These are phyloP conservation scores for Heimioporus sp. DNA, from an alignment of 768 basidiomycete genomes.

Conservation along the genomic window DNA sequence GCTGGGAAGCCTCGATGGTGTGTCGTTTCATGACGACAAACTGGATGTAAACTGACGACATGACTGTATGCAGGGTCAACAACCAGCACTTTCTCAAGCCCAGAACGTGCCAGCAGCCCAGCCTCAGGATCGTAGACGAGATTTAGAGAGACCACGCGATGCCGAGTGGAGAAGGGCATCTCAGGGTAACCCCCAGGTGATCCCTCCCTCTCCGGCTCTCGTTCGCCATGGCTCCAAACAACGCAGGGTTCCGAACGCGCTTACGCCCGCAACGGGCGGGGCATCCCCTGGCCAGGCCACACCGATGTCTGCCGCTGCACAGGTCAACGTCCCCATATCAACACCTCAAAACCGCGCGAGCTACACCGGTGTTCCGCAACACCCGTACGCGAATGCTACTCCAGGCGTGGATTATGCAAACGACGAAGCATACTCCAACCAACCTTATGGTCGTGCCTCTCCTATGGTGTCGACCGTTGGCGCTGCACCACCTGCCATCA, in stretches of 20 bases:
- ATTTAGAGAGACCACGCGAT: constrained; percentile 49
- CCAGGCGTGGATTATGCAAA: constrained; percentile 59
- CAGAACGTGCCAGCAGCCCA: constrained; percentile 51
- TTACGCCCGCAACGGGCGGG: constrained; percentile 51
- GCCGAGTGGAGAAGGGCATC: constrained; percentile 64
- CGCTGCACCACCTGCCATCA: constrained; percentile 70
- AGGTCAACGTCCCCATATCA: constrained; percentile 68
- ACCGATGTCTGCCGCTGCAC: constrained; percentile 73
- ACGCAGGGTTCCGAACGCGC: constrained; percentile 57
- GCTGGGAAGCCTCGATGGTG: constrained; percentile 87
- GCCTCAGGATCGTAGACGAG: constrained; percentile 60
- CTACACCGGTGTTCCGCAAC: constrained; percentile 42
- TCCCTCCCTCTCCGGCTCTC: constrained; percentile 75
- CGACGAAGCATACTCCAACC: constrained; percentile 60
- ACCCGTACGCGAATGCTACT: constrained; percentile 68
- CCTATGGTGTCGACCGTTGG: constrained; percentile 76
- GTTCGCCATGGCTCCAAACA: constrained; percentile 76
- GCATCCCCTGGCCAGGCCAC: constrained; percentile 55
- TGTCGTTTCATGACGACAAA: constrained; percentile 27
- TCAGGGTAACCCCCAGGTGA: constrained; percentile 51
- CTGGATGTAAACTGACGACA: constrained; percentile 7
- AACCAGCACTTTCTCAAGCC: constrained; percentile 62
- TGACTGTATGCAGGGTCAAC: constrained; percentile 47
- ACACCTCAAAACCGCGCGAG: constrained; percentile 48
- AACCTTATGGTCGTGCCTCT: constrained; percentile 73